Percentiles rank a stretch among this genome's conserved stretches.
phyloP scores from a whole-genome alignment of 345 rosid genomes.

The Erysimum cheiranthoides region DNA sequence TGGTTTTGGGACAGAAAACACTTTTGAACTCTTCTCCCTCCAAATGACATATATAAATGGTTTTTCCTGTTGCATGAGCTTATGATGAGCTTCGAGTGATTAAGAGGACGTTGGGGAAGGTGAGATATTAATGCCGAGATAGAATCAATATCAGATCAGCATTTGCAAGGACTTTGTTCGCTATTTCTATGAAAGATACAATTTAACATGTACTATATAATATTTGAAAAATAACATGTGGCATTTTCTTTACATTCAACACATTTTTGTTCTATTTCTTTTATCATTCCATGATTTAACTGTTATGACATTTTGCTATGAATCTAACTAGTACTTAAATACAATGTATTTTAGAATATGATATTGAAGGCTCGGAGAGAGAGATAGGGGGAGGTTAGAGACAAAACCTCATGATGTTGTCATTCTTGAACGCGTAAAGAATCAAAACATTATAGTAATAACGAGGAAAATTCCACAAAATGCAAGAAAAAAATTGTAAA shows the following conservation, averaged over 20 bases:
- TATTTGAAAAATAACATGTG: no score
- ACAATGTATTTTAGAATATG: background rate
- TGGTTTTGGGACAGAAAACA: background rate
- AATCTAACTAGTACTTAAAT: background rate
- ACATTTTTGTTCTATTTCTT: no score
- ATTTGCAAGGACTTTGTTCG: background rate
- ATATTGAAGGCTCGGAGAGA: background rate
- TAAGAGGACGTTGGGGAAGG: background rate
- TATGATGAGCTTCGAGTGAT: background rate
- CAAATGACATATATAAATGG: background rate
- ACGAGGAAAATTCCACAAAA: no score
- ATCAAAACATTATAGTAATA: background rate
- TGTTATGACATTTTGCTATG: background rate
- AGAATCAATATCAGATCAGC: background rate
- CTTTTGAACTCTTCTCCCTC: background rate
- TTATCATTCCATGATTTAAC: no score
- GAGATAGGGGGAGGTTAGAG: constrained; percentile 9
- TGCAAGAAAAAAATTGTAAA: no score
- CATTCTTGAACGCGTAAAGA: constrained; percentile 35
- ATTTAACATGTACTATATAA: no score
- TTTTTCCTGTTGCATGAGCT: background rate
- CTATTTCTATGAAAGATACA: background rate
- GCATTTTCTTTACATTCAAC: no score
- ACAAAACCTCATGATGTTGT: constrained; percentile 17
- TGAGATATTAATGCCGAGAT: background rate